Evolutionary conservation across 257 asterid genomes (phyloP).

Genomic region (Striga asiatica): DNA sequence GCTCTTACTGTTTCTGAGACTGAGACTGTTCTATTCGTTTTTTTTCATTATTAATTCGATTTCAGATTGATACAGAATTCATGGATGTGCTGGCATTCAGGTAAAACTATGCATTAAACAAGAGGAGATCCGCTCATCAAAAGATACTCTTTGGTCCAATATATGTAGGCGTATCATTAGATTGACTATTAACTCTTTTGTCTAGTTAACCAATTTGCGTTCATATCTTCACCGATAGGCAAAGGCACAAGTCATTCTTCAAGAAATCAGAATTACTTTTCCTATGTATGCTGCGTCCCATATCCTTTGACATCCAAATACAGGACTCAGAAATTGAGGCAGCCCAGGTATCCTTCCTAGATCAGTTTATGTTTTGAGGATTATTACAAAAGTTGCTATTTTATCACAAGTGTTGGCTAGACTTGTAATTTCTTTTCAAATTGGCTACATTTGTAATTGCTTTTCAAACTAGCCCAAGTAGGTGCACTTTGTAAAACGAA

Average conservation of each 20-base stretch:
- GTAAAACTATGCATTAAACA: constrained; percentile 10
- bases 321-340: constrained; percentile 73
- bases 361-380: neutral
- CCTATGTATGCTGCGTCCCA: constrained; percentile 54
- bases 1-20: constrained; percentile 18
- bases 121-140: neutral
- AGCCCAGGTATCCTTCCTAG: constrained; percentile 46
- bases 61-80: constrained; percentile 53
- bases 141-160: neutral
- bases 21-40: constrained; percentile 5
- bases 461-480: too few relatives aligned
- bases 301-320: constrained; percentile 45
- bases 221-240: constrained; percentile 25
- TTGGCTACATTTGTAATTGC: too few relatives aligned
- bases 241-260: constrained; percentile 45
- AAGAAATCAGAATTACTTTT: constrained; percentile 51
- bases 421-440: too few relatives aligned
- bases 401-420: too few relatives aligned
- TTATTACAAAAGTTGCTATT: too few relatives aligned
- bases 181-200: neutral
- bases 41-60: too few relatives aligned
- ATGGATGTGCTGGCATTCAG: constrained; percentile 33
- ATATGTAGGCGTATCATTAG: neutral
- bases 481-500: too few relatives aligned
- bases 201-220: too few relatives aligned